Evolutionary conservation across 202 grass and related monocot genomes (phyloP).

Genomic region (Setaria italica): DNA sequence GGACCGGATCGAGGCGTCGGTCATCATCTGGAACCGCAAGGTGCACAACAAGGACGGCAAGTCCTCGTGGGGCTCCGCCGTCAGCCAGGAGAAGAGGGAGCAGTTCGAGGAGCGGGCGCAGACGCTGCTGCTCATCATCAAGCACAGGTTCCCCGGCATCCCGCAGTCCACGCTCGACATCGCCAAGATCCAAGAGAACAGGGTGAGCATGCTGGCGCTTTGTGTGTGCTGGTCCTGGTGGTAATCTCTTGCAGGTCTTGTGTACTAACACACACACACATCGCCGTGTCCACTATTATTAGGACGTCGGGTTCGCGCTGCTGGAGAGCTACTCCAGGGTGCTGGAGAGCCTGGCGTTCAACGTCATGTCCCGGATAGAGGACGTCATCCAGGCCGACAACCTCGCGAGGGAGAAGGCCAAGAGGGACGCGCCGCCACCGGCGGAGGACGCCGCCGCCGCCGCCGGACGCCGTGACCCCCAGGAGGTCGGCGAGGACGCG

Average conservation of each 20-base stretch:
- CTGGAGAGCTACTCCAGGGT: conserved; percentile 96
- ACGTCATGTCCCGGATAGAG: conserved; percentile 87
- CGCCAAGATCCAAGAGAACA: conserved; percentile 90
- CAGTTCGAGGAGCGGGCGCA: conserved; percentile 94
- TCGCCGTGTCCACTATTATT: neutral
- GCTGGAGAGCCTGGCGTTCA: conserved; percentile 89
- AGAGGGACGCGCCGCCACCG: conserved; percentile 44
- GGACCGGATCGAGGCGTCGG: conserved; percentile 87
- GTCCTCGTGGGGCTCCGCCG: conserved; percentile 80
- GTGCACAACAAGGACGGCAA: conserved; percentile 94
- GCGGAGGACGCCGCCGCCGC: neutral
- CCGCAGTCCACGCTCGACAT: conserved; percentile 87
- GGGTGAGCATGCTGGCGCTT: conserved; percentile 35
- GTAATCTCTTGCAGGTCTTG: no score
- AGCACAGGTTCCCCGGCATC: conserved; percentile 84
- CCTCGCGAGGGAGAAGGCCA: conserved; percentile 54
- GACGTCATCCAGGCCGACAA: conserved; percentile 80
- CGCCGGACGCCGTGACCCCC: neutral
- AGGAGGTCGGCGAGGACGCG: neutral
- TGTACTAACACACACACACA: no score
- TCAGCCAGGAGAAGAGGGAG: conserved; percentile 92
- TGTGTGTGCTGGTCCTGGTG: no score
- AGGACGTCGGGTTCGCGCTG: conserved; percentile 89
- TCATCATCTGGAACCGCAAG: conserved; percentile 96
- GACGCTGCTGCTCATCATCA: conserved; percentile 86